These are phyloP conservation scores for Puccinia coronata DNA, from an alignment of 1,284 basidiomycete genomes.

Conservation along the genomic window DNA sequence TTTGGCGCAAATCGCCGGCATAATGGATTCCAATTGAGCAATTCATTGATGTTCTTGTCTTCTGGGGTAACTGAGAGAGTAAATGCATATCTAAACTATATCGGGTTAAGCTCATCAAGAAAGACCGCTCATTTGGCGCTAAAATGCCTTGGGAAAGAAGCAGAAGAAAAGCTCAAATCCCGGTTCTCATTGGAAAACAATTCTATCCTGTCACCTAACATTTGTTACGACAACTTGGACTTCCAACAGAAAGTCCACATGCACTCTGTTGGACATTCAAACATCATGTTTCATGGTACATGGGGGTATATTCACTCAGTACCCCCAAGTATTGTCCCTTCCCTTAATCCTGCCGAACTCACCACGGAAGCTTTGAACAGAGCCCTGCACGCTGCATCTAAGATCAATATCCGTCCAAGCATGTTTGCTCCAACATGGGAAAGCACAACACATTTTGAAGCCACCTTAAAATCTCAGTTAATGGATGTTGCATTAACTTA, in stretches of 20 bases:
- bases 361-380: not conserved
- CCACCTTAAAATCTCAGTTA: conserved; percentile 6
- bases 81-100: not conserved
- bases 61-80: conserved; percentile 10
- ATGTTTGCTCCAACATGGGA: not conserved
- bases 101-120: not conserved
- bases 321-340: not conserved
- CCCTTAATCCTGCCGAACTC: not conserved
- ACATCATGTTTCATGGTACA: conserved; percentile 18
- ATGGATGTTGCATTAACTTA: not conserved
- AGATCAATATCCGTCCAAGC: not conserved
- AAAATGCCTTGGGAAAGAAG: not conserved
- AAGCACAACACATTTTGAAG: not conserved
- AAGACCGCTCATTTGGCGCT: not conserved
- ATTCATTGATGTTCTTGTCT: not conserved
- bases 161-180: too few species aligned
- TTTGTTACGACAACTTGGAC: not conserved
- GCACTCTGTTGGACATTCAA: not conserved
- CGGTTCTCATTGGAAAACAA: too few species aligned
- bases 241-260: too few species aligned
- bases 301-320: not conserved
- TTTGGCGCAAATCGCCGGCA: not conserved
- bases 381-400: not conserved
- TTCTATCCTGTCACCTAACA: too few species aligned
- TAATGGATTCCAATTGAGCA: conserved; percentile 6